Percentiles rank a stretch among this genome's conserved stretches.
Conservation (phyloP, 495 filamentous ascomycete genomes). For the Daldinia grandis region DNA sequence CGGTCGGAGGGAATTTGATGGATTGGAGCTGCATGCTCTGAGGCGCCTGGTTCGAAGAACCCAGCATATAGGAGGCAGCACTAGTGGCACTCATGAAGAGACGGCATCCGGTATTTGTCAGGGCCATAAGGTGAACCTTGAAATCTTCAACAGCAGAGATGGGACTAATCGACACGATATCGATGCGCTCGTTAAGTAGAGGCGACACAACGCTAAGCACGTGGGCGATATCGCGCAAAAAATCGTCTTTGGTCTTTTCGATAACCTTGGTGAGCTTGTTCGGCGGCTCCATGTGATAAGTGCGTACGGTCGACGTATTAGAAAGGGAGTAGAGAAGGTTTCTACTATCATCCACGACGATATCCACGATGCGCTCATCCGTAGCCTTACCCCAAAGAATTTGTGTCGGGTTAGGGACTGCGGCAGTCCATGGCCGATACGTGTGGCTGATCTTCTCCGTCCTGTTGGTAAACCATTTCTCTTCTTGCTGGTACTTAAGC, state of each 20-base stretch:
- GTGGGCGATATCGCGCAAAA: conserved; percentile 73
- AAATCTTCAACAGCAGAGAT: conserved; percentile 82
- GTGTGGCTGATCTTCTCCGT: conserved; percentile 88
- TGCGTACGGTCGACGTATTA: conserved; percentile 80
- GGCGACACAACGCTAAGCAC: conserved; percentile 71
- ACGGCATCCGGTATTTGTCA: conserved; percentile 88
- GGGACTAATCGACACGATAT: conserved; percentile 83
- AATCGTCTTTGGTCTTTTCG: conserved; percentile 63
- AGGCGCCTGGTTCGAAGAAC: conserved; percentile 70
- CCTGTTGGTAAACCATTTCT: conserved; percentile 89
- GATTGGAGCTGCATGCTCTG: conserved; percentile 97
- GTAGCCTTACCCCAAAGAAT: conserved; percentile 44
- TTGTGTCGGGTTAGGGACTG: conserved; percentile 64
- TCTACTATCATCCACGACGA: conserved; percentile 87
- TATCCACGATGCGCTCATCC: conserved; percentile 71
- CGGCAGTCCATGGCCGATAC: conserved; percentile 73
- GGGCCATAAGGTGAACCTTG: conserved; percentile 87
- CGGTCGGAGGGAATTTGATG: conserved; percentile 84
- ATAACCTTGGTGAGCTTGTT: conserved; percentile 62
- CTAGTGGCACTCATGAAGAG: conserved; percentile 91
- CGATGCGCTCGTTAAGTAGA: conserved; percentile 70
- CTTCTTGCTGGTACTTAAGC: conserved; percentile 93
- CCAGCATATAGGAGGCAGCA: conserved; percentile 71
- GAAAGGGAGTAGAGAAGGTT: conserved; percentile 92
- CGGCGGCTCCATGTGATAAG: conserved; percentile 75